These are phyloP conservation scores for Hebeloma cylindrosporum DNA, from an alignment of 768 basidiomycete genomes.

Conservation along the genomic window DNA sequence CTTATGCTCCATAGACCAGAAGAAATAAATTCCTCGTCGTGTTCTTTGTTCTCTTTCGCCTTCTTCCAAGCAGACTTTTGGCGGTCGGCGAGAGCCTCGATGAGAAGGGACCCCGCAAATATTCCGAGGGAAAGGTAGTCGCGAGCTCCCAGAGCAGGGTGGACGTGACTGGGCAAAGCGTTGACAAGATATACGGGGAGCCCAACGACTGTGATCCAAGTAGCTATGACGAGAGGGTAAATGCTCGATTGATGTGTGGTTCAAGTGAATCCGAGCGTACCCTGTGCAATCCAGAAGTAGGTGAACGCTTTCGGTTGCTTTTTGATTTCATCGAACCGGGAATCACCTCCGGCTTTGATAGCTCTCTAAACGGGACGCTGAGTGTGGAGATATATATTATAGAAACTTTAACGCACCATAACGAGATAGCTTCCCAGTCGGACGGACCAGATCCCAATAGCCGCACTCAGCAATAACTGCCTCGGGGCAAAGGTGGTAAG, in stretches of 20 bases:
- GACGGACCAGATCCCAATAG: constrained; percentile 57
- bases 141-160: constrained; percentile 50
- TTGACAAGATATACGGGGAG: constrained; percentile 71
- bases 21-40: constrained; percentile 70
- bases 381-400: neutral
- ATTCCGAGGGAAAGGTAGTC: constrained; percentile 57
- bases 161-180: constrained; percentile 45
- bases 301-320: constrained; percentile 44
- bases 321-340: constrained; percentile 61
- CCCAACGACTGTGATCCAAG: constrained; percentile 68
- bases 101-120: constrained; percentile 54
- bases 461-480: constrained; percentile 57
- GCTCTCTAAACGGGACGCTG: constrained; percentile 27
- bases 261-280: constrained; percentile 24
- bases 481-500: constrained; percentile 55
- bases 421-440: constrained; percentile 65
- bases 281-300: constrained; percentile 62
- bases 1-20: constrained; percentile 66
- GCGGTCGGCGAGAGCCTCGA: constrained; percentile 62
- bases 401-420: constrained; percentile 34
- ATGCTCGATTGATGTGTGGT: neutral
- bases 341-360: constrained; percentile 59
- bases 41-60: constrained; percentile 58
- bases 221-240: constrained; percentile 34
- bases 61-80: constrained; percentile 67